Evolutionary conservation across 2,329 filamentous ascomycete genomes (phyloP), one percentile per base, ranked within the genome.

Genomic region (Aspergillus neoniger): DNA sequence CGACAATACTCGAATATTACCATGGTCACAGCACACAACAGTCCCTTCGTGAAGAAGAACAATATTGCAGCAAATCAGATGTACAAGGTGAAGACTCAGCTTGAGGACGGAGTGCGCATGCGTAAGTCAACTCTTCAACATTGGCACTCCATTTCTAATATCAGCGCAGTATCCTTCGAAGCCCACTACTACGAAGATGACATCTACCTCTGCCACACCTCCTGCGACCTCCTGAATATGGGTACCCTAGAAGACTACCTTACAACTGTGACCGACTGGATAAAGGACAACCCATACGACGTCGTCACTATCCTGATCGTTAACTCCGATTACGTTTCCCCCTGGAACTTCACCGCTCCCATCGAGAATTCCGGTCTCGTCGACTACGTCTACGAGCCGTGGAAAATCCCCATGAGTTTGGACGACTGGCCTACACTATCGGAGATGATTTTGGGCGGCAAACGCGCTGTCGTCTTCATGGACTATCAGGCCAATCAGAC

Each of bases 291-390:
- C 67, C 92, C 92, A 0, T 94, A 91, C 77, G 93, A 97, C 65
- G 90, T 97, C 1, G 85, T 97, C 23, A 93, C 91, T 1, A 88
- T 97, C 64, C 81, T 97, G 21, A 87, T 97, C 54, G 92, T 88
- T 58, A 97, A 97, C 74, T 88, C 86, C 69, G 90, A 92, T 77
- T 90, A 89, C 72, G 87, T 88, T 15, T 78, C 80, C 5, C 81
- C 89, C 1, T 76, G 75, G 4, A 83, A 84, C 61, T 96, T 91
- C 73, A 86, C 83, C 5, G 82, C 82, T 0, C 87, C 86, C 36
- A 88, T 97, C 66, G 80, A 90, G 72, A 79, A 84, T 56, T 88
- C 89, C 0, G 92, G 92, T 7, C 83, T 97, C 25, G 78, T 85
- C 17, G 83, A 87, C 49, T 91, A 91, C 71, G 83, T 90, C 25